Evolutionary conservation across 1,284 basidiomycete genomes (phyloP), one percentile per base, ranked within the genome.

Genomic region (Ceratorhiza oryzae-sativae): DNA sequence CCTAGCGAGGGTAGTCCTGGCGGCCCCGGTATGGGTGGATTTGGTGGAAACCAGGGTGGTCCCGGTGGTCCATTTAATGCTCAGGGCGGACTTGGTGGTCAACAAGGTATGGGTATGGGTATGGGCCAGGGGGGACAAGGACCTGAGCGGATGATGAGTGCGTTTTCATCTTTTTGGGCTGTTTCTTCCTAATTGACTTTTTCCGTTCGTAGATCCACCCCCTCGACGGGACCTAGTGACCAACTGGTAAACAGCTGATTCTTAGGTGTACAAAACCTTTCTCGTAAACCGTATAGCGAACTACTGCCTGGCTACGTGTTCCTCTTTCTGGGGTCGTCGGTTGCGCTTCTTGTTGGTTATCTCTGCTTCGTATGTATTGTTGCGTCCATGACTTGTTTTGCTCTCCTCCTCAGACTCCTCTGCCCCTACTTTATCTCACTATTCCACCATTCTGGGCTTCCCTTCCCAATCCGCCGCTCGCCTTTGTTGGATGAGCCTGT

Each of bases 71-170:
- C n/a, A 32, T 45, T 49, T n/a, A 27, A 27, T 13, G 42, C 41
- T 12, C 61, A 51, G 32, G 46, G 42, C 41, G 41, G 45, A 32
- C 41, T 13, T 18, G 46, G 30, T 9, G n/a, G 36, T n/a, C 56
- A 59, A n/a, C 27, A 48, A 34, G 45, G 42, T 2, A 45, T 25
- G 30, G 61, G 61, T 12, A 49, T 49, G 46, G 61, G 61, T 1
- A 63, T 63, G 46, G 61, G 61, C 4, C 61, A 63, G 45, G 61
- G 61, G 42, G 63, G 63, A 67, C 63, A 67, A 39, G 63, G 63
- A 23, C 63, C 49, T 32, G 63, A 49, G 32, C 51, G 63, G 49
- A 48, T 49, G 27, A 67, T 67, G 63, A 49, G 63, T 67, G 46
- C 41, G 63, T 55, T 34, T 20, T 20, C 0, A 20, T 55, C 36